Base-by-base conservation (phyloP, 768 basidiomycete genomes). In the Termitomyces sp. region DNA sequence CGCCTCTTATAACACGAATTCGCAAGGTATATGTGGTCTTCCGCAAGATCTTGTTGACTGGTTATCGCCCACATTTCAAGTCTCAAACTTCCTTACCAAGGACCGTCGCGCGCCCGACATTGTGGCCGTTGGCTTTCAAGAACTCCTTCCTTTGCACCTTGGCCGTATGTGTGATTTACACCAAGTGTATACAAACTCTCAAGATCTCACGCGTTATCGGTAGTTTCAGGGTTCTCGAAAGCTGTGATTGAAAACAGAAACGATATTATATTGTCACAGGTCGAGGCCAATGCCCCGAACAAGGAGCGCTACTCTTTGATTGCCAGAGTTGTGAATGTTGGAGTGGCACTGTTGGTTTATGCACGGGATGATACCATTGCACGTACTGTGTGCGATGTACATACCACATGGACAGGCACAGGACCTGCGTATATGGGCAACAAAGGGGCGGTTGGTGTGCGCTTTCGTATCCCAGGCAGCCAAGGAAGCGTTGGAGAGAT, bases 111-210 rank as follows among this genome's bases (percentile, higher is more conserved):
- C 91, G 5, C 93, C 95, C 43, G 93, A 95, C 69, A 83, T 95
- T 35, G 82, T 96, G 44, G 95, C 88, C 6, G 89, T 98, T 55
- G 93, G 93, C 2, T 95, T 97, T 64, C 96, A 98, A 70, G 96
- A 98, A 70, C 79, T 97, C 28, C 78, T 96, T 13, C 95, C 94
- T 6, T 79, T 98, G 3, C 91, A 95, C 69, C 85, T 94, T 43
- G 89, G 91, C 61, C 80, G 90, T 93, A 73, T 65, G 89, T 85
- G 56, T 57, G 51, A 28, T 46, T 44, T 33, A n/a, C 14, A 48
- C 28, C 51, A 32, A 26, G 46, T 23, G 14, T 58, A 20, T 44
- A 55, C 23, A 47, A 50, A 23, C 59, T 63, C 56, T 62, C 23
- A 47, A 50, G 16, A 59, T 63, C 56, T 62, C 53, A 40, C 50